Evolutionary conservation across 2,329 filamentous ascomycete genomes (phyloP).

Genomic region (Fonsecaea erecta): DNA sequence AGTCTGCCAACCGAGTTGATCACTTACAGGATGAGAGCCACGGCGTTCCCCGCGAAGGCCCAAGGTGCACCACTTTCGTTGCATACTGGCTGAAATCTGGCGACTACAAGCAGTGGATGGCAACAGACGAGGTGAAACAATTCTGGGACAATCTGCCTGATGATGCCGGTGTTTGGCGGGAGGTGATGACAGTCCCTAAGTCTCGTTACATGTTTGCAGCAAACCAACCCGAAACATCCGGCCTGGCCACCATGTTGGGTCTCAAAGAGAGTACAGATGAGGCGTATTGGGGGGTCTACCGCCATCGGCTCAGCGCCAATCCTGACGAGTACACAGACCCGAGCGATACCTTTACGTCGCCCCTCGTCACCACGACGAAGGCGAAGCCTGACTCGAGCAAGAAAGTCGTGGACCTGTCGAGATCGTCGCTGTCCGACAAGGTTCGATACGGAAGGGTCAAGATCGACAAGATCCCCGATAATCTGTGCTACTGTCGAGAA

Average conservation of each 20-base stretch:
- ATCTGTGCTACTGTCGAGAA: conserved; percentile 21
- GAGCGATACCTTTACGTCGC: conserved; percentile 20
- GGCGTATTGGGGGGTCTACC: conserved; percentile 26
- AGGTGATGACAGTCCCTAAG: conserved; percentile 29
- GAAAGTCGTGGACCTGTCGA: conserved; percentile 20
- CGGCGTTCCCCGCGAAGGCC: conserved; percentile 6
- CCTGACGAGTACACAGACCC: conserved; percentile 24
- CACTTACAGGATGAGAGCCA: conserved; percentile 29
- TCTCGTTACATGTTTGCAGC: conserved; percentile 25
- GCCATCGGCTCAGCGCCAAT: conserved; percentile 19
- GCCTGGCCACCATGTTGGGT: conserved; percentile 21
- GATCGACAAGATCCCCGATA: conserved; percentile 25
- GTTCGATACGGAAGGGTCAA: conserved; percentile 18
- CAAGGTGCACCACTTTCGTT: conserved; percentile 23
- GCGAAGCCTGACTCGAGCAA: conserved; percentile 8
- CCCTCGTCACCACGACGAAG: conserved; percentile 15
- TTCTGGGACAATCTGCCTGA: conserved; percentile 24
- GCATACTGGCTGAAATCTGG: conserved; percentile 22
- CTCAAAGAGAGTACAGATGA: conserved; percentile 21
- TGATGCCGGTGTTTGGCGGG: conserved; percentile 28
- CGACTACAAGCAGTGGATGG: conserved; percentile 22
- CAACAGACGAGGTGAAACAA: conserved; percentile 8
- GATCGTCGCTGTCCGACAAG: neutral
- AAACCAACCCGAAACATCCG: conserved; percentile 18
- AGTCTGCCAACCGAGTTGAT: conserved; percentile 20